Base-by-base conservation (phyloP, 495 filamentous ascomycete genomes). In the Lasiosphaeria hispida region DNA sequence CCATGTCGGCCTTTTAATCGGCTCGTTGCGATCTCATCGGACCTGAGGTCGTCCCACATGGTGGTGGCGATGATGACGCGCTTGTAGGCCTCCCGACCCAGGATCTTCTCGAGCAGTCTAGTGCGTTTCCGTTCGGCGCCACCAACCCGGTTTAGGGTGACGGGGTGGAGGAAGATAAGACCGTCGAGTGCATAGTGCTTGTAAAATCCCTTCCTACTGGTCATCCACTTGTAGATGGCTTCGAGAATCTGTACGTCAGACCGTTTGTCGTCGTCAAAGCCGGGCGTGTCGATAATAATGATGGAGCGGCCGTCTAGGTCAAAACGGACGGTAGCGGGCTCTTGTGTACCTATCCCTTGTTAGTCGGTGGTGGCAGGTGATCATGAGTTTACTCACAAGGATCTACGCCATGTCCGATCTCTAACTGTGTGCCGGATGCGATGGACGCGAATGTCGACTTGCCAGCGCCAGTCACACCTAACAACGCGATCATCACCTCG, bases 211-310 rank as follows among this genome's bases (percentile, higher is more conserved):
- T 40, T 18, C n/a, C 19, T 52, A 7, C 19, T 52, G 2, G 30
- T 23, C 13, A 52, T 14, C 49, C 49, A 52, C 15, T 17, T 19
- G 5, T 70, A 66, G 10, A 81, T 74, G 18, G 75, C 66, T 43
- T 63, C 43, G 14, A 82, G 61, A 7, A 81, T 65, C 23, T 78
- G 68, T 1, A 57, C 53, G 30, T 79, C 76, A 2, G 67, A 67
- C 13, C 60, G 50, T 13, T 50, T 51, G 0, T 74, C 76, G 56
- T 80, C 77, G 44, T 75, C 68, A 48, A 80, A 80, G 3, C 77
- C 77, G 5, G 77, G 75, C 2, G 75, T 78, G 59, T 80, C 77
- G 19, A 77, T 56, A 3, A 73, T 57, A 35, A 39, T 54, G 13
- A 71, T 62, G 1, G n/a, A 1, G 17, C 15, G 15, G 6, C 19